Base-by-base conservation (phyloP, 2,329 filamentous ascomycete species). In the Dactylonectria macrodidyma region DNA sequence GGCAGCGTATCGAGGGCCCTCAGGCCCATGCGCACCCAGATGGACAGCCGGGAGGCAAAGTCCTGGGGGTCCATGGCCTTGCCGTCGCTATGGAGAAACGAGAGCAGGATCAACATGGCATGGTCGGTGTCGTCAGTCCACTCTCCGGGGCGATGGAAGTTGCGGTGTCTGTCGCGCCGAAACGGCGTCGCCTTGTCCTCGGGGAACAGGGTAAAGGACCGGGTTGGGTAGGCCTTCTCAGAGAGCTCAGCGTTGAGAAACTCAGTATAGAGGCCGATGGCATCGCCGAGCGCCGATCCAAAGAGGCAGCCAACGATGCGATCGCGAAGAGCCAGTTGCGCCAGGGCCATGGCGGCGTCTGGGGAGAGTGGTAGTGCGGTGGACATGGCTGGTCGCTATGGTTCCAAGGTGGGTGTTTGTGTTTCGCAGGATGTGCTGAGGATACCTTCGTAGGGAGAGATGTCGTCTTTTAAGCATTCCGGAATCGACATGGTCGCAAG, bases 71-170 rank as follows among this genome's bases (percentile, higher is more conserved):
- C 66, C 10, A 84, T 75, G 8, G 69, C 60, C 24, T 77, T 76
- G 11, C 83, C 84, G 41, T 82, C 78, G n/a, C 76, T 79, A 56
- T 86, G 82, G 26, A 86, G 74, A 41, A 81, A 88, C 5, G 83
- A 85, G 2, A 88, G 80, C 2, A 88, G 72, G 61, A 84, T 83
- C 1, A 88, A 75, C 22, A 87, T 78, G 3, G 86, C 83, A 74
- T 88, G 86, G 68, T 88, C 86, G 0, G 86, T 88, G 73, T 88
- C 86, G 66, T 89, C 86, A 0, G 86, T 89, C 86, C 86, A 88
- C 47, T 84, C 81, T 26, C 82, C 81, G 1, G 78, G 72, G 3
- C 75, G 72, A 41, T 84, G 82, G 33, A 82, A 82, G 59, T 80
- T 79, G 56, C 85, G 79, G 70, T 87, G 85, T 5, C 76, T 71